phyloP scores from a whole-genome alignment of 148 eudicot species.

The Polygonum aviculare region DNA sequence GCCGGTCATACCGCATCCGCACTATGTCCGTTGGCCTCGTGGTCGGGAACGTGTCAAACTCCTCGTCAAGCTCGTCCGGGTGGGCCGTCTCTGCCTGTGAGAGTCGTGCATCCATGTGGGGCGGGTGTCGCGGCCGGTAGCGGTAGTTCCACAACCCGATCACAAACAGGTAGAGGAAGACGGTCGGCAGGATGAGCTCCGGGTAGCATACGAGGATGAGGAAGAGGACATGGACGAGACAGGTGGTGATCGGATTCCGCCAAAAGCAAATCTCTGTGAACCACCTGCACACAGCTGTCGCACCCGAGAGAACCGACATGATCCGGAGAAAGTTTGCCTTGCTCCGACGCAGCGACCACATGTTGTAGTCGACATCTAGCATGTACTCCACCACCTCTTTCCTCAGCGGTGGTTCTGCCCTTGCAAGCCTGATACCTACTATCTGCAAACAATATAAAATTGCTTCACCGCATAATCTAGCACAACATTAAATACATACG shows the following conservation, averaged over 20 bases:
- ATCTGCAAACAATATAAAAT: slow-evolving; percentile 37
- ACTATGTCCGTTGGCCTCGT: slow-evolving; percentile 50
- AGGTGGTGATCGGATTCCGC: slow-evolving; percentile 81
- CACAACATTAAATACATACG: too few relatives aligned
- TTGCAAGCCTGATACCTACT: slow-evolving; percentile 49
- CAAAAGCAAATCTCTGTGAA: slow-evolving; percentile 57
- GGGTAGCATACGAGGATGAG: slow-evolving; percentile 85
- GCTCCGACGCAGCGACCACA: slow-evolving; percentile 80
- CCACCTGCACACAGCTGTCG: slow-evolving; percentile 54
- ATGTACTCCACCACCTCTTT: slow-evolving; percentile 77
- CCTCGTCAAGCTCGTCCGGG: slow-evolving; percentile 86
- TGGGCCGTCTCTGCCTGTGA: slow-evolving; percentile 73
- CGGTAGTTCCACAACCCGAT: slow-evolving; percentile 91
- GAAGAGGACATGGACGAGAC: slow-evolving; percentile 71
- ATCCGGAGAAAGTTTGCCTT: slow-evolving; percentile 82
- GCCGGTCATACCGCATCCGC: slow-evolving; percentile 69
- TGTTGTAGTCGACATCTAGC: slow-evolving; percentile 82
- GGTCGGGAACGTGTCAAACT: slow-evolving; percentile 80
- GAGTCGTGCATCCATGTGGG: slow-evolving; percentile 84
- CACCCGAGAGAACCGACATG: slow-evolving; percentile 62
- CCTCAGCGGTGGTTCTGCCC: slow-evolving; percentile 87
- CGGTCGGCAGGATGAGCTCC: slow-evolving; percentile 70
- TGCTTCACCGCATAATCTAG: background rate
- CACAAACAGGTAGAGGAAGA: slow-evolving; percentile 79
- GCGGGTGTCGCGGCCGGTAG: slow-evolving; percentile 64